A percentile compares a stretch with the other conserved stretches of the same genome.
Conservation (phyloP, 140 eudicot genomes). For the Cichorium intybus region DNA sequence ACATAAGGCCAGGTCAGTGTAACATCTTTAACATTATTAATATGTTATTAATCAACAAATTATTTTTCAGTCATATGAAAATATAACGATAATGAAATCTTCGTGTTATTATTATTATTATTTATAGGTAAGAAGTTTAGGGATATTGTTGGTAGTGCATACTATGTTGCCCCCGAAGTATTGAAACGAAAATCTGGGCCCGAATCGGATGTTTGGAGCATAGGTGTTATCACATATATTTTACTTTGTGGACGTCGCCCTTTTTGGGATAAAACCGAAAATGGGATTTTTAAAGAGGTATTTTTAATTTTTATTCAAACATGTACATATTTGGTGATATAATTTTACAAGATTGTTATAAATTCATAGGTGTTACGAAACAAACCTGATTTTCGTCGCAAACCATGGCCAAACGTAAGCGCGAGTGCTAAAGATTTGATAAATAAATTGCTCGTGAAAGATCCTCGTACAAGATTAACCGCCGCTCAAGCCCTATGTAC, state of each 20-base stretch:
- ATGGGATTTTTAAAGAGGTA: conserved; percentile 97
- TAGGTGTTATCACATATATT: conserved; percentile 93
- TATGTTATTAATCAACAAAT: too few relatives aligned
- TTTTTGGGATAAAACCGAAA: conserved; percentile 97
- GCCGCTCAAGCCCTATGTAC: conserved; percentile 98
- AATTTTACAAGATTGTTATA: background rate
- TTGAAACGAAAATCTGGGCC: conserved; percentile 93
- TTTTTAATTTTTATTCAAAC: background rate
- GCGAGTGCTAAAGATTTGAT: conserved; percentile 85
- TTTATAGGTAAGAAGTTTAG: conserved; percentile 78
- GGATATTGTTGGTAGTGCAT: conserved; percentile 95
- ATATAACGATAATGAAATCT: background rate
- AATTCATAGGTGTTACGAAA: conserved; percentile 67
- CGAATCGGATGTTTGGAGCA: conserved; percentile 98
- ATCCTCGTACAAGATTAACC: conserved; percentile 90
- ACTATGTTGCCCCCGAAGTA: conserved; percentile 98
- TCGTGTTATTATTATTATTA: too few relatives aligned
- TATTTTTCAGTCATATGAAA: background rate
- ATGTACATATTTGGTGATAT: background rate
- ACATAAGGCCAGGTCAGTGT: conserved; percentile 78
- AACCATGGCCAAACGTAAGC: conserved; percentile 87
- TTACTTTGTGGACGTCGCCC: conserved; percentile 96
- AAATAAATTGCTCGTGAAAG: conserved; percentile 81
- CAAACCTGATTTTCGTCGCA: conserved; percentile 93
- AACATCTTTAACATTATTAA: too few relatives aligned